Percentiles rank a stretch among this genome's conserved stretches.
Conservation (phyloP, 2,329 filamentous ascomycete genomes). For the Aspergillus cejpii region DNA sequence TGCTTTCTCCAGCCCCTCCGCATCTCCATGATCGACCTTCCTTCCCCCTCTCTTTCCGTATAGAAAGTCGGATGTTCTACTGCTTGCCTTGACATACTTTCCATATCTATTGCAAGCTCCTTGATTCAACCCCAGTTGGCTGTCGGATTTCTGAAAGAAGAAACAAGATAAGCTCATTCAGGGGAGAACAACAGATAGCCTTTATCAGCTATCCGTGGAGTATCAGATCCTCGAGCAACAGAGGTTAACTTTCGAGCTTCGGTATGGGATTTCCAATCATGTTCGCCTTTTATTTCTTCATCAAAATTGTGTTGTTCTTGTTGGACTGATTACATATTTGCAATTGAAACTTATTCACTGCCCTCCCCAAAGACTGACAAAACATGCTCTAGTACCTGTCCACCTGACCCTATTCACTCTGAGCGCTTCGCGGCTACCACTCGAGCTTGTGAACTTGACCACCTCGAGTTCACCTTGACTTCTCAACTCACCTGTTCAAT, state of each 20-base stretch:
- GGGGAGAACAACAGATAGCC: not conserved
- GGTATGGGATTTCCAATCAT: not conserved
- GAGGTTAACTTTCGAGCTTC: not conserved
- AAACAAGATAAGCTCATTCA: not conserved
- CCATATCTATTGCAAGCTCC: not conserved
- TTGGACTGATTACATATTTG: not conserved
- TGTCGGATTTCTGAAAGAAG: not conserved
- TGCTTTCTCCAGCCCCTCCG: slow-evolving; percentile 16
- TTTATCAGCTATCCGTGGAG: not conserved
- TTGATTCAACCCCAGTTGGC: not conserved
- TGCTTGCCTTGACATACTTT: not conserved
- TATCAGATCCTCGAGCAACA: not conserved
- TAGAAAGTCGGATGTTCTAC: not conserved
- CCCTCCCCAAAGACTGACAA: not conserved
- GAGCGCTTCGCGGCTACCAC: not conserved
- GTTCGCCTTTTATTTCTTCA: not conserved
- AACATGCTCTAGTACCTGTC: not conserved
- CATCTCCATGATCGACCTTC: slow-evolving; percentile 6
- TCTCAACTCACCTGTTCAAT: slow-evolving; percentile 1
- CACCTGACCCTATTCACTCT: not conserved
- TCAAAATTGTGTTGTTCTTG: too few species aligned
- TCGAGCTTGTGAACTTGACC: not conserved
- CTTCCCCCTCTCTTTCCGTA: not conserved
- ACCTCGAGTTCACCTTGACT: not conserved
- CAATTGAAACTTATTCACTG: not conserved